Evolutionary conservation across 352 stramenopile species (phyloP).

Genomic region (Phytopythium helicoides): DNA sequence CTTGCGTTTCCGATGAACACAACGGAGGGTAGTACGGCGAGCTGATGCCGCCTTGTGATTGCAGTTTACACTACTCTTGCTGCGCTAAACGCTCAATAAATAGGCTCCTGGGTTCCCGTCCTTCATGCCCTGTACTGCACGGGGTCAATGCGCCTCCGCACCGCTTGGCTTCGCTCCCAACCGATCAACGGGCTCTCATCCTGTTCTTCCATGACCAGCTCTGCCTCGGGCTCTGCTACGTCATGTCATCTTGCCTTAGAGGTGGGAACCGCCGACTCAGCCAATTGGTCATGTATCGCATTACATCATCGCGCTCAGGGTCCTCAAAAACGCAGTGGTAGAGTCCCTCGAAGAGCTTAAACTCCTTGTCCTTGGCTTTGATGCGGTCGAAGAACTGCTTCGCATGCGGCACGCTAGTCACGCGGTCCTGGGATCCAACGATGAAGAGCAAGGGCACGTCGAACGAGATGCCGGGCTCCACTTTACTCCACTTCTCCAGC

Average conservation of each 20-base stretch:
- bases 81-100: no score
- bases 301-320: constrained; percentile 48
- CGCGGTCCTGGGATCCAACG: constrained; percentile 40
- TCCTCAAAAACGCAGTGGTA: constrained; percentile 71
- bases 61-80: no score
- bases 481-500: constrained; percentile 21
- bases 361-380: constrained; percentile 54
- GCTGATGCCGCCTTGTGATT: no score
- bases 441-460: constrained; percentile 37
- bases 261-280: constrained; percentile 24
- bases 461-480: constrained; percentile 13
- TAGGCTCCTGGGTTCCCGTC: no score
- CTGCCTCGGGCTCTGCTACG: neutral
- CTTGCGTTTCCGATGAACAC: no score
- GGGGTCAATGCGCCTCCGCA: no score
- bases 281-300: constrained; percentile 45
- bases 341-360: constrained; percentile 56
- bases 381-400: constrained; percentile 40
- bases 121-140: no score
- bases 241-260: neutral
- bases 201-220: neutral
- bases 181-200: neutral
- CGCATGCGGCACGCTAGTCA: constrained; percentile 35
- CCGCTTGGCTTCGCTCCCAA: no score
- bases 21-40: no score